phyloP scores from a whole-genome alignment of 352 stramenopile genomes.

The Peronospora tabacina region DNA sequence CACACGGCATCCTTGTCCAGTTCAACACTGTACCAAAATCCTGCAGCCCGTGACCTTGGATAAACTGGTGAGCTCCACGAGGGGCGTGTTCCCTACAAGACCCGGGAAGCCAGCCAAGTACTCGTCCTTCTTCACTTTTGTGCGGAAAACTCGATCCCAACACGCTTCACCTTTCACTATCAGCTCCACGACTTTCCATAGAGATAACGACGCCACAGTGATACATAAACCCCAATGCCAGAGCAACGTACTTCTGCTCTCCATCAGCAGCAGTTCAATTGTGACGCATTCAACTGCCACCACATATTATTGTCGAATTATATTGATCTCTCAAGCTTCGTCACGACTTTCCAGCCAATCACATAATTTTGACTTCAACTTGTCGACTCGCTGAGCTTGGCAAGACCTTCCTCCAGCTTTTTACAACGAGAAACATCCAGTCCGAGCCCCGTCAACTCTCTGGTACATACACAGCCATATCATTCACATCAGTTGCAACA shows the following conservation, averaged over 20 bases:
- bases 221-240: constrained; percentile 51
- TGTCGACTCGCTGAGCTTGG: constrained; percentile 15
- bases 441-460: constrained; percentile 42
- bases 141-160: constrained; percentile 12
- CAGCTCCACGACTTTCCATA: constrained; percentile 66
- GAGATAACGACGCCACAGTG: constrained; percentile 52
- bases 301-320: constrained; percentile 21
- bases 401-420: constrained; percentile 17
- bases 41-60: constrained; percentile 86
- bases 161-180: constrained; percentile 8
- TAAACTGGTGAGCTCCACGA: constrained; percentile 87
- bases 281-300: not conserved
- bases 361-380: constrained; percentile 16
- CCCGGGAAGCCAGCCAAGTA: constrained; percentile 53
- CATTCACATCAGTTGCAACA: constrained; percentile 7
- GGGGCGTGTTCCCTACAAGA: constrained; percentile 90
- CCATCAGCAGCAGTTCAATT: not conserved
- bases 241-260: constrained; percentile 18
- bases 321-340: not conserved
- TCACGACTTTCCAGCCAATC: constrained; percentile 30
- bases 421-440: constrained; percentile 37
- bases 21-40: constrained; percentile 52
- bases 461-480: constrained; percentile 13
- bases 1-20: not conserved
- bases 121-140: constrained; percentile 25